phyloP scores from a whole-genome alignment of 2,329 filamentous ascomycete genomes.

The Hypoxylon sp. region DNA sequence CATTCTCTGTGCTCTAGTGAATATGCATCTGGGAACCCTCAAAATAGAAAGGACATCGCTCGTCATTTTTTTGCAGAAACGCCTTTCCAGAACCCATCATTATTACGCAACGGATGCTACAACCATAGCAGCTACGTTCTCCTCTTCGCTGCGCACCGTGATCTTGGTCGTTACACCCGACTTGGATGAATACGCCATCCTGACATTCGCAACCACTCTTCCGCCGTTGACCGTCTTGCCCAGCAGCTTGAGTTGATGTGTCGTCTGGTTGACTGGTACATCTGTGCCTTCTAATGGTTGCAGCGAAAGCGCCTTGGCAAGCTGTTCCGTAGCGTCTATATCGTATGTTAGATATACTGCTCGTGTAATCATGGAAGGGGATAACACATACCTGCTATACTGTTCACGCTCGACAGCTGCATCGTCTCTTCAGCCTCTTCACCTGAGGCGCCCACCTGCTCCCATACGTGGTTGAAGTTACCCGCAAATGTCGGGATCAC shows the following conservation, averaged over 20 bases:
- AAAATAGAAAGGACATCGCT: slow-evolving; percentile 48
- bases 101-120: slow-evolving; percentile 84
- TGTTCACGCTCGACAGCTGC: slow-evolving; percentile 88
- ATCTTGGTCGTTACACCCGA: slow-evolving; percentile 97
- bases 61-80: slow-evolving; percentile 49
- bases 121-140: slow-evolving; percentile 86
- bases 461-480: slow-evolving; percentile 96
- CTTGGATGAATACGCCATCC: slow-evolving; percentile 95
- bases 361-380: not conserved
- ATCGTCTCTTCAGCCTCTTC: slow-evolving; percentile 93
- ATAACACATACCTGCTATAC: slow-evolving; percentile 80
- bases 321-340: slow-evolving; percentile 87
- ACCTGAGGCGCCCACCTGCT: slow-evolving; percentile 87
- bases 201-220: slow-evolving; percentile 84
- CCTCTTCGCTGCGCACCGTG: slow-evolving; percentile 90
- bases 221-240: slow-evolving; percentile 95
- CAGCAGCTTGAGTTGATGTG: slow-evolving; percentile 94
- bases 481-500: slow-evolving; percentile 92
- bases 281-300: slow-evolving; percentile 96
- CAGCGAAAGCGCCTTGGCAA: slow-evolving; percentile 86
- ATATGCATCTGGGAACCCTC: slow-evolving; percentile 45
- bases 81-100: slow-evolving; percentile 46
- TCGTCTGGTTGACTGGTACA: slow-evolving; percentile 86
- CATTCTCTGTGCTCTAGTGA: slow-evolving; percentile 39
- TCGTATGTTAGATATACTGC: slow-evolving; percentile 25